Conservation (phyloP, 169 alveolate species). For the Babesia bigemina region DNA sequence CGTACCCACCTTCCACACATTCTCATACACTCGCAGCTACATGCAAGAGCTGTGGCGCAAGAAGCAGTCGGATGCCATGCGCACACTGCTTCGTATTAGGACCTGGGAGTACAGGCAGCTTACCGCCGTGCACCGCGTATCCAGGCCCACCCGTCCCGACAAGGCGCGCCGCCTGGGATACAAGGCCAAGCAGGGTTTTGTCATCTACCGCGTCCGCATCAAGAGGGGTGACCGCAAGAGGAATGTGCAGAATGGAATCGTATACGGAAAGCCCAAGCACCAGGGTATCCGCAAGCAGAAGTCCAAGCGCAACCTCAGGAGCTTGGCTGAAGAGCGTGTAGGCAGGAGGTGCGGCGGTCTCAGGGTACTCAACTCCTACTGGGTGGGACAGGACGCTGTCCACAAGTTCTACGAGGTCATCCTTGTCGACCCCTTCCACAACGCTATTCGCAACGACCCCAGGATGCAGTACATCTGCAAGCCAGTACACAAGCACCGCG, state of each 20-base stretch:
- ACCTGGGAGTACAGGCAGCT: slow-evolving; percentile 99
- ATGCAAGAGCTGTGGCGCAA: slow-evolving; percentile 98
- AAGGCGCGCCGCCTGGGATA: slow-evolving; percentile 97
- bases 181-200: slow-evolving; percentile 99
- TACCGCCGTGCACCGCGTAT: slow-evolving; percentile 96
- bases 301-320: slow-evolving; percentile 93
- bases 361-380: slow-evolving; percentile 98
- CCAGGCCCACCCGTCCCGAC: slow-evolving; percentile 95
- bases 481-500: slow-evolving; percentile 97
- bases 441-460: slow-evolving; percentile 97
- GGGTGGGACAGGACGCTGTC: slow-evolving; percentile 99
- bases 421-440: slow-evolving; percentile 97
- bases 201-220: slow-evolving; percentile 97
- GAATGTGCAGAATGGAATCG: slow-evolving; percentile 97
- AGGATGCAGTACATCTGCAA: slow-evolving; percentile 98
- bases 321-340: slow-evolving; percentile 98
- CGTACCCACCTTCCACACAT: neutral
- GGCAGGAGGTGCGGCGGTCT: slow-evolving; percentile 95
- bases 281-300: slow-evolving; percentile 97
- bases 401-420: slow-evolving; percentile 98
- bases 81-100: slow-evolving; percentile 96
- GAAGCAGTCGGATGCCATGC: slow-evolving; percentile 98
- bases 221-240: slow-evolving; percentile 99
- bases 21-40: slow-evolving; percentile 75
- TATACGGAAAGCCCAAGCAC: slow-evolving; percentile 98